Percentiles rank a stretch among this genome's conserved stretches.
Evolutionary conservation across 2,329 filamentous ascomycete species (phyloP).

Genomic region (Botrytis tulipae): DNA sequence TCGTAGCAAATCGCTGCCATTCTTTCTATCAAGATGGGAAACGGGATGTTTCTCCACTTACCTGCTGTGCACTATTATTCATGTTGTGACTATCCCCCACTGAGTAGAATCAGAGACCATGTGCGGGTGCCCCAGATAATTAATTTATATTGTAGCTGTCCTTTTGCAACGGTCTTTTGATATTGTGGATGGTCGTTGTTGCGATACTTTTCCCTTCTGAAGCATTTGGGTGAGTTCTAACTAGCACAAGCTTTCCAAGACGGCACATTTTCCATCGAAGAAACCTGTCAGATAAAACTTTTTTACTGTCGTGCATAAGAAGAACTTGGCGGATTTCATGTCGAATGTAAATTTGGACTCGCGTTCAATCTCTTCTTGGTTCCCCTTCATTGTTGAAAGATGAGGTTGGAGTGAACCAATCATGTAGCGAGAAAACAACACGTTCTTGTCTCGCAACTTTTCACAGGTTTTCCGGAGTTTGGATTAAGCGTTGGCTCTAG

Average conservation of each 20-base stretch:
- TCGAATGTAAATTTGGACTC: neutral
- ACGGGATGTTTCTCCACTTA: neutral
- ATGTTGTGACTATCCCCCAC: neutral
- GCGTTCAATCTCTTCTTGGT: neutral
- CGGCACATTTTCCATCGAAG: neutral
- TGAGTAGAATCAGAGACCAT: neutral
- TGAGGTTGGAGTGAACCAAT: conserved; percentile 3
- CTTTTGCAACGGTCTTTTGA: neutral
- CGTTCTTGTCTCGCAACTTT: conserved; percentile 5
- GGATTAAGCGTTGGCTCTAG: conserved; percentile 14
- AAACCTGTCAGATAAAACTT: neutral
- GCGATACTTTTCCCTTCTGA: too few relatives aligned
- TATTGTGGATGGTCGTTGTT: neutral
- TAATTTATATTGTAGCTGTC: neutral
- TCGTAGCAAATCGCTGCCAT: neutral
- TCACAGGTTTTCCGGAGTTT: neutral
- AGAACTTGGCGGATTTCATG: neutral
- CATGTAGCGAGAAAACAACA: neutral
- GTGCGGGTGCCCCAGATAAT: conserved; percentile 13
- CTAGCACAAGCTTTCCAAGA: conserved; percentile 9
- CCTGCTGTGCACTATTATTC: neutral
- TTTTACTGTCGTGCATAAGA: neutral
- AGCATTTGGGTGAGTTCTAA: neutral
- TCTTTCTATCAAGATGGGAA: neutral
- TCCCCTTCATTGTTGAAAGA: neutral